These are phyloP conservation scores for Dactylonectria estremocensis DNA, from an alignment of 2,329 filamentous ascomycete species.

Conservation along the genomic window DNA sequence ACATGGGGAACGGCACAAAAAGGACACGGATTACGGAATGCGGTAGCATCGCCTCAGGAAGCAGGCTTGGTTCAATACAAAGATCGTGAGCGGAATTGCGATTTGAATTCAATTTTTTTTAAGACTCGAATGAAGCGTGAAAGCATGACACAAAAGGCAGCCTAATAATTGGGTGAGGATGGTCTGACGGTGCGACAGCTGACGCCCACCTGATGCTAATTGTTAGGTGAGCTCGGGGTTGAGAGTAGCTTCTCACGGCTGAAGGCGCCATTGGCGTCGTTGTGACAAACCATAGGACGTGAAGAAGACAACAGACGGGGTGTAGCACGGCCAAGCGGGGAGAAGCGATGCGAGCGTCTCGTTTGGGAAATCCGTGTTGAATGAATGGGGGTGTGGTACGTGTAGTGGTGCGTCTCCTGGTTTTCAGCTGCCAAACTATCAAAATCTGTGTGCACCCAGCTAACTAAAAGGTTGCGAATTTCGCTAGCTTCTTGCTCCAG, in stretches of 20 bases:
- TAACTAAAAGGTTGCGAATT: constrained; percentile 12
- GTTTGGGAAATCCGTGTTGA: constrained; percentile 42
- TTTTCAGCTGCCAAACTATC: constrained; percentile 38
- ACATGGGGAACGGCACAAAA: constrained; percentile 49
- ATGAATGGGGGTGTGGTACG: constrained; percentile 17
- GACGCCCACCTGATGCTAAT: constrained; percentile 1
- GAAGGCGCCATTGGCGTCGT: neutral
- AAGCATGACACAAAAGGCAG: neutral
- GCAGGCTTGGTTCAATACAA: constrained; percentile 22
- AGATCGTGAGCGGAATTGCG: constrained; percentile 18
- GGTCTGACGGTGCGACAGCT: constrained; percentile 6
- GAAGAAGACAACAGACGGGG: constrained; percentile 6
- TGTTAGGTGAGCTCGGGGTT: neutral
- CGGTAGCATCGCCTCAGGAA: constrained; percentile 30
- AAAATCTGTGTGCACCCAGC: constrained; percentile 17
- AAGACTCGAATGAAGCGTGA: neutral
- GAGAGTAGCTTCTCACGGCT: neutral
- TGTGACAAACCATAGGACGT: neutral
- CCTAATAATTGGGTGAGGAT: constrained; percentile 7
- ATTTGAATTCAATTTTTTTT: neutral
- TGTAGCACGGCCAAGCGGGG: constrained; percentile 35
- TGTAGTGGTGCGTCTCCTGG: constrained; percentile 12
- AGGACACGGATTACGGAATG: constrained; percentile 41
- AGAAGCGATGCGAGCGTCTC: constrained; percentile 15
- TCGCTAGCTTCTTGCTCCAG: constrained; percentile 6